Percentiles rank a stretch among this genome's conserved stretches.
Conservation (phyloP, 1,284 basidiomycete genomes). For the Cutaneotrichosporon curvatum region DNA sequence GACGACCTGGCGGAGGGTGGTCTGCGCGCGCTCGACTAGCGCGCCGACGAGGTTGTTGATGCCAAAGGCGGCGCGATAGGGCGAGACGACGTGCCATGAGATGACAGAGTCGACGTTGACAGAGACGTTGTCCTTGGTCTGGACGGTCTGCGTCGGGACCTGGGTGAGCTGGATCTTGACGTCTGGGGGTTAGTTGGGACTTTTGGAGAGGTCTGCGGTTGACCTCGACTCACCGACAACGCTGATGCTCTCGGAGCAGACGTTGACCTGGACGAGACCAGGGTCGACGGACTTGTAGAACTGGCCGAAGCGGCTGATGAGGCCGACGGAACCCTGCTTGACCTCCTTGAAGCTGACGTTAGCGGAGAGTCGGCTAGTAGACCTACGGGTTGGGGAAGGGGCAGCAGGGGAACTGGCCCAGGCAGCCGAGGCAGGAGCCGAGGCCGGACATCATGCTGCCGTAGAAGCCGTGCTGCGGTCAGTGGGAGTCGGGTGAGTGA, state of each 20-base stretch:
- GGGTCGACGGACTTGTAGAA: slow-evolving; percentile 89
- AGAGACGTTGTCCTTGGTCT: slow-evolving; percentile 63
- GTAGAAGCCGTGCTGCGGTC: slow-evolving; percentile 70
- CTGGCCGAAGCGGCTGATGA: slow-evolving; percentile 84
- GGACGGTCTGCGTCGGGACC: slow-evolving; percentile 73
- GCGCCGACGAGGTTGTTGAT: slow-evolving; percentile 82
- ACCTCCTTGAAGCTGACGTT: slow-evolving; percentile 29
- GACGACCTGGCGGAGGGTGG: slow-evolving; percentile 89
- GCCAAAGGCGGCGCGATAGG: slow-evolving; percentile 83
- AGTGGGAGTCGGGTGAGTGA: slow-evolving; percentile 37
- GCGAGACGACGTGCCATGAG: slow-evolving; percentile 71
- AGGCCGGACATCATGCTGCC: slow-evolving; percentile 66
- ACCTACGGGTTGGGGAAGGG: slow-evolving; percentile 54
- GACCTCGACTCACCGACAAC: slow-evolving; percentile 48
- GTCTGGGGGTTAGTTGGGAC: slow-evolving; percentile 48
- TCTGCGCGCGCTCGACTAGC: slow-evolving; percentile 87
- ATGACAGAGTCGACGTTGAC: slow-evolving; percentile 60
- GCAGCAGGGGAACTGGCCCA: slow-evolving; percentile 80
- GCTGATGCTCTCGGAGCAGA: slow-evolving; percentile 77
- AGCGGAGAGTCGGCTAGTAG: no score
- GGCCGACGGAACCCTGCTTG: slow-evolving; percentile 71
- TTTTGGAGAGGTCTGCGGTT: no score
- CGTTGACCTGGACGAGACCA: slow-evolving; percentile 83
- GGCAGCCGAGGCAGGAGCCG: slow-evolving; percentile 47
- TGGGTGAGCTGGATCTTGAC: slow-evolving; percentile 89